Base-by-base conservation (phyloP, 768 basidiomycete species). In the Rhizopogon salebrosus region DNA sequence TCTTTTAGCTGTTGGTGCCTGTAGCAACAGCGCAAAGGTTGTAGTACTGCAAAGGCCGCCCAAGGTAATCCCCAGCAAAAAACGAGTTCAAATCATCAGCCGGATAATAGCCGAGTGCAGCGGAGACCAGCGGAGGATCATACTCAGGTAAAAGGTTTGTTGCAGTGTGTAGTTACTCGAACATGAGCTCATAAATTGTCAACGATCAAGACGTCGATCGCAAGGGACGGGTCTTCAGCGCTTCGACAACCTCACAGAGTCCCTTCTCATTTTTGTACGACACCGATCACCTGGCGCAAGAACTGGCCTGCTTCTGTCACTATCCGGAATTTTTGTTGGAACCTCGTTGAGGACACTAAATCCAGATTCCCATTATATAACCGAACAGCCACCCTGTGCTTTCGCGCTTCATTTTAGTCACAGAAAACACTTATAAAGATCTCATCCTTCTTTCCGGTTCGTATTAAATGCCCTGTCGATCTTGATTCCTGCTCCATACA, bases 101-200 rank as follows among this genome's bases (percentile, higher is more conserved):
- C 43, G 45, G 45, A 16, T 18, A 38, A 29, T 37, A 49, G 26
- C 40, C 35, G 48, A 49, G 35, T 4, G 18, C 9, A 46, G 23
- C 48, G 35, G 36, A 43, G 35, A 49, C 48, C 26, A 49, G 27
- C 42, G 26, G 27, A 43, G 9, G 27, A 7, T 29, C 9, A 29
- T 59, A 56, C 57, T 62, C 65, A 65, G 56, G 59, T 58, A 18
- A 68, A n/a, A 61, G 60, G 59, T 63, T 68, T 64, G 57, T 53
- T 40, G 8, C 7, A 27, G 27, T 53, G 27, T 53, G 50, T 53
- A 20, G 7, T 62, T 60, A 51, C 48, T 50, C 60, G 62, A 62
- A 59, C 64, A 59, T 55, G 63, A 57, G 54, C 57, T 68, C 56
- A 63, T 52, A 61, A 53, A 36, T 27, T 52, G 34, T 57, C 38